Conservation (phyloP, 176 grass and related monocot genomes). For the Puccinellia tenuiflora region DNA sequence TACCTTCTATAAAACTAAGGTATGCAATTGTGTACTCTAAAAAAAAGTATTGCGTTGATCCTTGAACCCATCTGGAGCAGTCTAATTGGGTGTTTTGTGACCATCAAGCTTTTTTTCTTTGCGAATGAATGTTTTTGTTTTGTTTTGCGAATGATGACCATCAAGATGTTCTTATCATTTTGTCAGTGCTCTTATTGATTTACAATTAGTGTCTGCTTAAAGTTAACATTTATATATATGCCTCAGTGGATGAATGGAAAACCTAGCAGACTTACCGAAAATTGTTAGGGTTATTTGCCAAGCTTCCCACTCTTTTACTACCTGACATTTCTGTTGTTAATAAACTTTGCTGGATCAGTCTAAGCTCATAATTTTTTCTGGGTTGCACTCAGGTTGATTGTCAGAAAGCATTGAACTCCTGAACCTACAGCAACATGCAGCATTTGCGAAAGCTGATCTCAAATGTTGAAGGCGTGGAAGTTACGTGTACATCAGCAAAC, state of each 20-base stretch:
- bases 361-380: slow-evolving; percentile 12
- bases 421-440: slow-evolving; percentile 7
- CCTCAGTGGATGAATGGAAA: neutral
- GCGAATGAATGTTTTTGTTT: too few species aligned
- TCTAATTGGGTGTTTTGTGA: neutral
- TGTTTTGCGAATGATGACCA: too few species aligned
- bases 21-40: too few species aligned
- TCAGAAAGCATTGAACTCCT: slow-evolving; percentile 63
- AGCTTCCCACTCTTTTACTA: neutral
- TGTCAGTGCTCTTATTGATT: neutral
- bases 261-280: neutral
- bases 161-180: neutral
- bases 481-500: neutral
- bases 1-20: too few species aligned
- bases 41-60: too few species aligned
- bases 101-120: too few species aligned
- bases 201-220: neutral
- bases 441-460: slow-evolving; percentile 3
- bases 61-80: neutral
- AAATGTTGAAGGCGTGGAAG: neutral
- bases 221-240: neutral
- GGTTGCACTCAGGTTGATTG: slow-evolving; percentile 54
- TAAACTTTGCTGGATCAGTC: neutral
- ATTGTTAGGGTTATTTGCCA: neutral
- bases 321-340: neutral